A percentile compares a stretch with the other conserved stretches of the same genome.
phyloP scores from a whole-genome alignment of 1,139 yeast genomes.

The Arxiozyma slooffiae region DNA sequence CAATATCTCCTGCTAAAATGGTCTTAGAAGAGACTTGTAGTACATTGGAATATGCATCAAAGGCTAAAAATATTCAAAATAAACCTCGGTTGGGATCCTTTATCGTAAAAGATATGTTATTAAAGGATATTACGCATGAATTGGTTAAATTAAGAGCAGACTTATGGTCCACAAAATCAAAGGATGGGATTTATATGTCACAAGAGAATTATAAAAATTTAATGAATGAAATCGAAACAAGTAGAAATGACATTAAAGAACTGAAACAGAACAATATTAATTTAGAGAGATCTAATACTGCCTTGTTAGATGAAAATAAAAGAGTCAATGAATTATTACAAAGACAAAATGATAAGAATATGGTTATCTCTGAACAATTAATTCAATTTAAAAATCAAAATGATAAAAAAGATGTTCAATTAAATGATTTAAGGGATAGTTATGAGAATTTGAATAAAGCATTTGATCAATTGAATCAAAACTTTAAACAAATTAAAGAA shows the following conservation, averaged over 20 bases:
- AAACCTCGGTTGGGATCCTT: slow-evolving; percentile 44
- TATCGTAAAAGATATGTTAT: slow-evolving; percentile 44
- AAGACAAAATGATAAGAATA: slow-evolving; percentile 18
- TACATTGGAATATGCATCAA: slow-evolving; percentile 56
- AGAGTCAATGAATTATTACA: slow-evolving; percentile 23
- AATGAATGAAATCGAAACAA: slow-evolving; percentile 38
- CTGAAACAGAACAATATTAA: slow-evolving; percentile 32
- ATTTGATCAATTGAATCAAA: slow-evolving; percentile 13
- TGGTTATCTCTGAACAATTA: background rate
- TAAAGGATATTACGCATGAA: slow-evolving; percentile 49
- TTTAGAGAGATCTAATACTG: slow-evolving; percentile 30
- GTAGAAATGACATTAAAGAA: slow-evolving; percentile 39
- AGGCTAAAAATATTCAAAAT: slow-evolving; percentile 55
- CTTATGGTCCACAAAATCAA: slow-evolving; percentile 48
- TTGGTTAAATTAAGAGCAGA: slow-evolving; percentile 48
- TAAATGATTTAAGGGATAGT: slow-evolving; percentile 28
- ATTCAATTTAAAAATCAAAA: background rate
- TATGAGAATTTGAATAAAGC: slow-evolving; percentile 28
- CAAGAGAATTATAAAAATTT: slow-evolving; percentile 47
- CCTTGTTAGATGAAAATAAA: slow-evolving; percentile 22
- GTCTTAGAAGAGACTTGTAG: slow-evolving; percentile 55
- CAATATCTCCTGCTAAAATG: slow-evolving; percentile 56
- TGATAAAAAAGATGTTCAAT: slow-evolving; percentile 16
- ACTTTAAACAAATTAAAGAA: slow-evolving; percentile 9
- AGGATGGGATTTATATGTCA: slow-evolving; percentile 56